Evolutionary conservation across 495 filamentous ascomycete species (phyloP).

Genomic region (Penicillium paradoxum): DNA sequence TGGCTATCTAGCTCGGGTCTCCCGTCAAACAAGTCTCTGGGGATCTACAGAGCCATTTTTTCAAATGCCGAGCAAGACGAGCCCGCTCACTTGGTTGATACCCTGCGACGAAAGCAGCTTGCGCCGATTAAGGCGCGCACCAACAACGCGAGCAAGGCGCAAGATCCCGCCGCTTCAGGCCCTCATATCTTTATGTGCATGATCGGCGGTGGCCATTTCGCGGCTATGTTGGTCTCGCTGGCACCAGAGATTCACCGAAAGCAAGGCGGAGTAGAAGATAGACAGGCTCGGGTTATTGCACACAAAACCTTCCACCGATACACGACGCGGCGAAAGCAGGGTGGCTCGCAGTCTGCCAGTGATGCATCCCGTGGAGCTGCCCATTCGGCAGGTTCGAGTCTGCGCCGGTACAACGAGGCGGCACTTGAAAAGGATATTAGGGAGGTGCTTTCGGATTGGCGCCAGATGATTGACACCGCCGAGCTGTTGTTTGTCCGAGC

Average conservation of each 20-base stretch:
- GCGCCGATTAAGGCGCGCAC: slow-evolving; percentile 51
- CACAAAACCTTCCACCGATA: slow-evolving; percentile 98
- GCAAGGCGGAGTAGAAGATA: slow-evolving; percentile 63
- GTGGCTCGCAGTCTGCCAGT: slow-evolving; percentile 88
- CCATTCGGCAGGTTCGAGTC: slow-evolving; percentile 84
- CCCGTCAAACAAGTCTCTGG: slow-evolving; percentile 72
- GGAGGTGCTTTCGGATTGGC: slow-evolving; percentile 74
- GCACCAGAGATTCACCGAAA: slow-evolving; percentile 72
- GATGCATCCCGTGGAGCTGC: slow-evolving; percentile 87
- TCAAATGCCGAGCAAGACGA: slow-evolving; percentile 64
- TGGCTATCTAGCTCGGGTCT: slow-evolving; percentile 79
- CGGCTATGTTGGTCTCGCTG: slow-evolving; percentile 88
- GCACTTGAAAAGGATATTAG: slow-evolving; percentile 81
- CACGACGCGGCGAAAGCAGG: slow-evolving; percentile 92
- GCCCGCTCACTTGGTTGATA: slow-evolving; percentile 53
- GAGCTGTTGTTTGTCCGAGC: slow-evolving; percentile 86
- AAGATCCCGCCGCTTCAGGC: slow-evolving; percentile 50
- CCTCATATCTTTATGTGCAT: slow-evolving; percentile 94
- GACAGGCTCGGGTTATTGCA: slow-evolving; percentile 78
- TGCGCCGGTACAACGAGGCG: slow-evolving; percentile 91
- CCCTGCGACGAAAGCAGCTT: slow-evolving; percentile 69
- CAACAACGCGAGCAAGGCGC: slow-evolving; percentile 42
- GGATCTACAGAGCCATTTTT: slow-evolving; percentile 82
- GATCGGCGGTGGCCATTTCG: slow-evolving; percentile 97
- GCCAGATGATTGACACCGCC: slow-evolving; percentile 70